phyloP scores from a whole-genome alignment of 2,329 filamentous ascomycete species.

The Ophiostoma angusticollis region DNA sequence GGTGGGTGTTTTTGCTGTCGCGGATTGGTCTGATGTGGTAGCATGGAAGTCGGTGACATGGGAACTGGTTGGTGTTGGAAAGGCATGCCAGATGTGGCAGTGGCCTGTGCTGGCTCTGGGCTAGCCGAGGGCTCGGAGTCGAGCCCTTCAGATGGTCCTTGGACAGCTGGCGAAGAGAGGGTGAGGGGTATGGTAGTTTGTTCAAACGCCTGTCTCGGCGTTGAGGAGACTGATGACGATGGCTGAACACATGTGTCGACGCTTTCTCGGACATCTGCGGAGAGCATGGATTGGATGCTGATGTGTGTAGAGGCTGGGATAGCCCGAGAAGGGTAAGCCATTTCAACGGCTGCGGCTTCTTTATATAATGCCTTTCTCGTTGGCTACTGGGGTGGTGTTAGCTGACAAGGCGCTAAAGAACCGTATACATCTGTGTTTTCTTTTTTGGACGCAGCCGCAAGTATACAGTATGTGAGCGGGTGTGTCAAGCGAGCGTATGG shows the following conservation, averaged over 20 bases:
- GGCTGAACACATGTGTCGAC: constrained; percentile 23
- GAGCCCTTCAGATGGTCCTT: no score
- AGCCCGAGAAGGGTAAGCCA: constrained; percentile 25
- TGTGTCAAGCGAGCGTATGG: no score
- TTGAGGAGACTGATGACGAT: constrained; percentile 19
- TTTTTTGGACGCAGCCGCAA: no score
- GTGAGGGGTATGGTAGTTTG: constrained; percentile 14
- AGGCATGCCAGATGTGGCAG: background rate
- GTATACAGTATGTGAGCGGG: no score
- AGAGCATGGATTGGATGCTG: constrained; percentile 39
- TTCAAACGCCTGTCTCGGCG: constrained; percentile 26
- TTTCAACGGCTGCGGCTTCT: constrained; percentile 20
- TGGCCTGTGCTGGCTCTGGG: no score
- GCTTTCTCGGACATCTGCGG: constrained; percentile 29
- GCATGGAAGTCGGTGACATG: constrained; percentile 2
- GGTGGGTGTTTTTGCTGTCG: background rate
- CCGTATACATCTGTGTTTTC: no score
- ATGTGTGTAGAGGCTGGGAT: constrained; percentile 38
- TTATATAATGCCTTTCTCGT: constrained; percentile 6
- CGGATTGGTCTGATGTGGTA: background rate
- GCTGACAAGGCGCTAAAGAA: background rate
- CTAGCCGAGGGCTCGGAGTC: no score
- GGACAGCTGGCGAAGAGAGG: background rate
- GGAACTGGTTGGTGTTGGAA: background rate
- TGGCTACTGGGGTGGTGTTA: background rate